Conservation (phyloP, 345 rosid species). For the Kernera saxatilis region DNA sequence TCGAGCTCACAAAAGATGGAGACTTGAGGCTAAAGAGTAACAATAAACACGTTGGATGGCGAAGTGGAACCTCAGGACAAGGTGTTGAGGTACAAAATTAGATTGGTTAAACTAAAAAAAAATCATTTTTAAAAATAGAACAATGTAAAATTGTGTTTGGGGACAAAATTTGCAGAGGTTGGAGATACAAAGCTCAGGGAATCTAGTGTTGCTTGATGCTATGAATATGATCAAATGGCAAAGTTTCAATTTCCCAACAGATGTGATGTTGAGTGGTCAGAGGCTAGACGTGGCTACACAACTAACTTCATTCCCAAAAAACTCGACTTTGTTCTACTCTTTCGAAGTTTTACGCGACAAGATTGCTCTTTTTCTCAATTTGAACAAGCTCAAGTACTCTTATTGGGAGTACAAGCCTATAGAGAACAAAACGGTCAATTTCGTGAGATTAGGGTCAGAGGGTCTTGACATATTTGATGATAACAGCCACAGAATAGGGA, state of each 20-base stretch:
- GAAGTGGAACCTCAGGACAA: slow-evolving; percentile 77
- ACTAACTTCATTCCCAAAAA: slow-evolving; percentile 69
- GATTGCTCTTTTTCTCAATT: slow-evolving; percentile 57
- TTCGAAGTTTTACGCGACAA: slow-evolving; percentile 58
- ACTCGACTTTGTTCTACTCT: slow-evolving; percentile 53
- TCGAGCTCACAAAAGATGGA: slow-evolving; percentile 59
- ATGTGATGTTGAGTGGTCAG: slow-evolving; percentile 78
- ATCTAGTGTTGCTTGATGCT: slow-evolving; percentile 61
- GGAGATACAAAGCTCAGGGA: slow-evolving; percentile 58
- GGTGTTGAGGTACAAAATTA: slow-evolving; percentile 63
- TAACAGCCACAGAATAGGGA: slow-evolving; percentile 50
- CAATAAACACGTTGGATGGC: slow-evolving; percentile 59
- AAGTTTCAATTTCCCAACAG: slow-evolving; percentile 91
- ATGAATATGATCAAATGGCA: slow-evolving; percentile 71
- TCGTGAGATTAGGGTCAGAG: slow-evolving; percentile 40
- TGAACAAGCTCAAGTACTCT: slow-evolving; percentile 62
- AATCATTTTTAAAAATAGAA: background rate
- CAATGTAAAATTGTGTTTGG: background rate
- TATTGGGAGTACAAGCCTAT: slow-evolving; percentile 85
- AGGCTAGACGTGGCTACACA: slow-evolving; percentile 74
- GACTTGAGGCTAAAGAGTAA: slow-evolving; percentile 65
- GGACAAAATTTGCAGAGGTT: slow-evolving; percentile 52
- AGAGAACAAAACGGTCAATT: slow-evolving; percentile 54
- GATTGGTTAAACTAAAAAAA: background rate
- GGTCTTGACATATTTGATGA: slow-evolving; percentile 64